These are phyloP conservation scores for Orbilia javanica DNA, from an alignment of 2,329 filamentous ascomycete genomes.

Conservation along the genomic window DNA sequence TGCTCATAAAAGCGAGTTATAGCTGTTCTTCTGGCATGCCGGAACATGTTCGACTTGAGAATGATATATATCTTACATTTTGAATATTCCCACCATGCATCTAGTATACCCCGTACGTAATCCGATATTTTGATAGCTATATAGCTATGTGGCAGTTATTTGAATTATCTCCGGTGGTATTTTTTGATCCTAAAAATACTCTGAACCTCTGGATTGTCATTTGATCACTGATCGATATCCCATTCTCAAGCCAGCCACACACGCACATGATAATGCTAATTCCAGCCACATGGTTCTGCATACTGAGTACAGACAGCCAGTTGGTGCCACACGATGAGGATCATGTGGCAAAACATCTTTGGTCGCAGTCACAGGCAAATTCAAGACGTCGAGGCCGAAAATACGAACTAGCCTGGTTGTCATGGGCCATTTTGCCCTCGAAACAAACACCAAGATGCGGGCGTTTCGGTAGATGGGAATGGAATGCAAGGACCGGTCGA, in stretches of 20 bases:
- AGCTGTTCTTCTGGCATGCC: background rate
- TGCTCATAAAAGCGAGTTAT: background rate
- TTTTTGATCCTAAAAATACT: background rate
- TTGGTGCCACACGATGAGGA: slow-evolving; percentile 3
- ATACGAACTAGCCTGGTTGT: slow-evolving; percentile 29
- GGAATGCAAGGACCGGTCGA: slow-evolving; percentile 6
- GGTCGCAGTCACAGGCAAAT: background rate
- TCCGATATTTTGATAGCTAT: too few species aligned
- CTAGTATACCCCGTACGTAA: background rate
- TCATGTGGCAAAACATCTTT: slow-evolving; percentile 37
- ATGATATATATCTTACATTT: slow-evolving; percentile 3
- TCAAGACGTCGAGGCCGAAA: too few species aligned
- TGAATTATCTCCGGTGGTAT: background rate
- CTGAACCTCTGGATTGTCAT: background rate
- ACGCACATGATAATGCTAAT: background rate
- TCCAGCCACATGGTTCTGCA: background rate
- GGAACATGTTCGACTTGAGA: background rate
- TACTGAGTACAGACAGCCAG: too few species aligned
- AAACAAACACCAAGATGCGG: background rate
- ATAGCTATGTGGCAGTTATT: too few species aligned
- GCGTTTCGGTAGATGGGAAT: slow-evolving; percentile 33
- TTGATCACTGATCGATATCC: background rate
- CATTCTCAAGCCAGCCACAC: slow-evolving; percentile 26
- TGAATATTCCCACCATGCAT: background rate
- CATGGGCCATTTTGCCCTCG: slow-evolving; percentile 26